Conservation (phyloP, 306 rosid genomes). For the Lathyrus sativus region DNA sequence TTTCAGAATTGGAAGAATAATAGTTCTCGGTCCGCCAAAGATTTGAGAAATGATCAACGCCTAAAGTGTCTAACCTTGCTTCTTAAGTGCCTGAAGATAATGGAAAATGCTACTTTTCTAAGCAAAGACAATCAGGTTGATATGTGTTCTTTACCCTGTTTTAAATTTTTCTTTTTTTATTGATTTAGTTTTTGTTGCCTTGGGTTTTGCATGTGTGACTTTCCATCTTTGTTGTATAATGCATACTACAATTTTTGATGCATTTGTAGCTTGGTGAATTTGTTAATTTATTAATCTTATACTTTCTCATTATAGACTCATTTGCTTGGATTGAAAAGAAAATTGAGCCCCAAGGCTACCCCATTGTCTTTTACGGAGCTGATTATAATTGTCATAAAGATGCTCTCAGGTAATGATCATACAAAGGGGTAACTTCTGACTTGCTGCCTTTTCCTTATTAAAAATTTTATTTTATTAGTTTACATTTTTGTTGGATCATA, state of each 20-base stretch:
- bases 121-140: slow-evolving; percentile 91
- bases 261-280: slow-evolving; percentile 30
- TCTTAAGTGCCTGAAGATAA: slow-evolving; percentile 92
- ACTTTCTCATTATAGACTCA: slow-evolving; percentile 62
- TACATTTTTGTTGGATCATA: slow-evolving; percentile 42
- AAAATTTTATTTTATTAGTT: slow-evolving; percentile 25
- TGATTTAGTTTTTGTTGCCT: slow-evolving; percentile 10
- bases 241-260: slow-evolving; percentile 10
- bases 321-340: slow-evolving; percentile 84
- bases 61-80: slow-evolving; percentile 63
- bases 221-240: slow-evolving; percentile 18
- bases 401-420: slow-evolving; percentile 75
- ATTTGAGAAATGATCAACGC: slow-evolving; percentile 47
- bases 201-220: slow-evolving; percentile 15
- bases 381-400: slow-evolving; percentile 65
- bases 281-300: slow-evolving; percentile 35
- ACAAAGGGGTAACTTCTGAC: slow-evolving; percentile 22
- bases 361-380: slow-evolving; percentile 64
- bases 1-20: slow-evolving; percentile 57
- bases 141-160: slow-evolving; percentile 15
- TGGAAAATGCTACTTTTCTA: slow-evolving; percentile 96
- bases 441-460: slow-evolving; percentile 15
- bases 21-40: slow-evolving; percentile 48
- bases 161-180: slow-evolving; percentile 7
- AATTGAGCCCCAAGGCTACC: slow-evolving; percentile 43